Evolutionary conservation across 176 grass and related monocot species (phyloP).

Genomic region (Elaeis guineensis): DNA sequence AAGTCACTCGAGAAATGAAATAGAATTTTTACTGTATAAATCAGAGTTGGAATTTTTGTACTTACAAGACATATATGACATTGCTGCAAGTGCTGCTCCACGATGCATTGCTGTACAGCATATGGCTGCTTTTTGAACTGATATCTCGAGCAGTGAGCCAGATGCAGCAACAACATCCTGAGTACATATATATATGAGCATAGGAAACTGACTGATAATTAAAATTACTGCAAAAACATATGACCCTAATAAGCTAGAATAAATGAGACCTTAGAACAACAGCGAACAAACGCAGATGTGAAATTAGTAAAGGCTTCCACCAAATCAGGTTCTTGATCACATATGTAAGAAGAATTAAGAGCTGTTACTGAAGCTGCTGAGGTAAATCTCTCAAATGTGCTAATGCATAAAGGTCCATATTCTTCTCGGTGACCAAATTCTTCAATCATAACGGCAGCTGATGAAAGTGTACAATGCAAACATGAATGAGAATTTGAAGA

Average conservation of each 20-base stretch:
- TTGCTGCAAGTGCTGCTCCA: constrained; percentile 73
- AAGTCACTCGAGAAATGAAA: no score
- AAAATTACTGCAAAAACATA: background rate
- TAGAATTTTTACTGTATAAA: no score
- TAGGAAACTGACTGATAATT: no score
- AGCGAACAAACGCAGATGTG: constrained; percentile 68
- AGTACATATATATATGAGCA: constrained; percentile 11
- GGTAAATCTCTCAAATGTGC: constrained; percentile 69
- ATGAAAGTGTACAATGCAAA: constrained; percentile 10
- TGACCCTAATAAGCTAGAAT: background rate
- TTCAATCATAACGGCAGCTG: constrained; percentile 70
- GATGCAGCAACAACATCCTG: constrained; percentile 69
- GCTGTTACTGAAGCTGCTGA: constrained; percentile 65
- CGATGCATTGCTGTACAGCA: constrained; percentile 90
- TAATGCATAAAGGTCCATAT: constrained; percentile 57
- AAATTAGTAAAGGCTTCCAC: constrained; percentile 83
- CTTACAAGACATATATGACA: constrained; percentile 94
- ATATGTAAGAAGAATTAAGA: constrained; percentile 73
- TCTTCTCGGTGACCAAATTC: constrained; percentile 92
- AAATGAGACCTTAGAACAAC: constrained; percentile 74
- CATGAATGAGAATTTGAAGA: no score
- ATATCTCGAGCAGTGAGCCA: constrained; percentile 63
- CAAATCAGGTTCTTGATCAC: constrained; percentile 96
- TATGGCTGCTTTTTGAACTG: constrained; percentile 84
- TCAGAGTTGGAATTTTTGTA: background rate